Base-by-base conservation (phyloP, 371 early-diverging fungal genomes). In the Circinella minor region DNA sequence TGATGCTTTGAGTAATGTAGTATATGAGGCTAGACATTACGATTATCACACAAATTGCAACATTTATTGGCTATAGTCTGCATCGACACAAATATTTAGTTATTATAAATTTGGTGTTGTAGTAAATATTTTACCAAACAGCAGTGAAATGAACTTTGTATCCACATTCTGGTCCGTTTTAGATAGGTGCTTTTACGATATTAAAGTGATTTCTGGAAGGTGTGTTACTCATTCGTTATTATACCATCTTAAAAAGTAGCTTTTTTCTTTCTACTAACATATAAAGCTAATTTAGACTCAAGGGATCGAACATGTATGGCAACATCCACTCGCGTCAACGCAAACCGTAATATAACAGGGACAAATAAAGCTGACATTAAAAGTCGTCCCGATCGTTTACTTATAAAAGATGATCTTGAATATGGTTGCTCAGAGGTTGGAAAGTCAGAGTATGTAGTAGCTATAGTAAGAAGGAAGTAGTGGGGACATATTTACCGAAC, bases 121-220 rank as follows among this genome's bases (percentile, higher is more conserved):
- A 10, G 38, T 3, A 17, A 46, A n/a, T n/a, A 55, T 66, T 37
- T 17, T 57, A 20, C 36, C 18, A n/a, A 37, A 60, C n/a, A 55
- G 60, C 34, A 36, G 55, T 4, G 70, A 70, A 18, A 70, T 64
- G 65, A 65, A 70, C 27, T 48, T 64, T 17, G 59, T 59, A 2
- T n/a, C 38, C 3, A 17, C 47, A 11, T 7, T 55, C 37, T 64
- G 70, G 70, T 61, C 48, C 15, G 37, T 43, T 43, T 36, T 70
- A 2, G 70, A 70, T 59, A 17, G 36, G 5, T 70, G 70, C 60
- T 70, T 64, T 17, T 36, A 68, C 49, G 27, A 68, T 15, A 34
- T 65, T 34, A 18, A 57, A 17, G 57, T 57, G n/a, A 10, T 57
- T 34, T 34, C 57, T 18, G 57, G 57, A 18, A 57, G 57, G 57